Evolutionary conservation across 495 filamentous ascomycete species (phyloP), one percentile per base, ranked within the genome.

Genomic region (Beverwykella pulmonaria): DNA sequence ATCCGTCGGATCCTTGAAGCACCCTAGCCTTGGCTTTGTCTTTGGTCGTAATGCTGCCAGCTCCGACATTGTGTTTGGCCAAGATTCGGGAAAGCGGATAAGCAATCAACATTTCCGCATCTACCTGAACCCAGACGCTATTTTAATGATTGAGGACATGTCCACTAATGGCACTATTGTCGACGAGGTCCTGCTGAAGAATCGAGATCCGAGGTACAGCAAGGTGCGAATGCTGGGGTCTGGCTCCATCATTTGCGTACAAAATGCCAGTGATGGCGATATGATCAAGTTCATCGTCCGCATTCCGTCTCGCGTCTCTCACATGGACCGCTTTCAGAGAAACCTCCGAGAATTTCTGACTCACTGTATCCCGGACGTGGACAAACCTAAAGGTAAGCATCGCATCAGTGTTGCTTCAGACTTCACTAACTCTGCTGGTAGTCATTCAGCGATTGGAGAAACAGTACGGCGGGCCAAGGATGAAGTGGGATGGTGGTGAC

Each of bases 81-180:
- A 82, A 49, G 81, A 88, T 53, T 82, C 84, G 1, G 75, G 80
- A 56, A 84, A 77, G 56, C 83, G 87, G 20, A 80, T 97, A 39
- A 97, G 92, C 76, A 97, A 97, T 73, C 80, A 85, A 14, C 94
- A 98, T 72, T 98, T 97, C 74, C 87, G 91, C 34, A 96, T 98
- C 59, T 95, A 88, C 71, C 77, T 96, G 55, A 98, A 91, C 59
- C 77, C 84, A 2, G 83, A 89, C 50, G 90, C 86, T 12, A 86
- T 89, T 47, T 79, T 97, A 68, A 96, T 98, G 92, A 77, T 98
- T 4, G 87, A 96, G 74, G 94, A 98, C 67, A 82, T 84, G 57
- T 98, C 94, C 0, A 96, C 92, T 0, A 98, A 97, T 67, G 94
- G 94, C 23, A 98, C 95, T 7, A 75, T 90, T 36, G 92, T 98